Evolutionary conservation across 768 basidiomycete species (phyloP), one percentile per base, ranked within the genome.

Genomic region (Aureoboletus auriporus): DNA sequence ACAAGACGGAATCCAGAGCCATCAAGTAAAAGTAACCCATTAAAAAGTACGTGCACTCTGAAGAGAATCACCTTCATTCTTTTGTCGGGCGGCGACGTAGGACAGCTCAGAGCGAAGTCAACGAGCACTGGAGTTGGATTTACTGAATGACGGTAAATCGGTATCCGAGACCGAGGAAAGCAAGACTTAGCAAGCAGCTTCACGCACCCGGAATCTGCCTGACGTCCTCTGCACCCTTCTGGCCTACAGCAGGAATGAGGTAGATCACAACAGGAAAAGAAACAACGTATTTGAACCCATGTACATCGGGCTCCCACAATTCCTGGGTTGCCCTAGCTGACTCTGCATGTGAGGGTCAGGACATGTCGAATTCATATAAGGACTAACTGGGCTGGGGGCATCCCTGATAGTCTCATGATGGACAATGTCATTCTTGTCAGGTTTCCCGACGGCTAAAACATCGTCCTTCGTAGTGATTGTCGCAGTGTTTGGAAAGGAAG

Each of bases 401-500:
- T 54, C 77, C 77, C 50, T 57, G 30, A 82, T 70, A 6, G 49
- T 58, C 45, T 75, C 51, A n/a, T n/a, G n/a, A 14, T 69, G 65
- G 2, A 71, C 29, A 14, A 59, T 59, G 5, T 80, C 79, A 20
- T 74, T 52, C 37, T 50, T 60, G 50, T 78, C 78, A 5, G 80
- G 79, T n/a, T 58, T 65, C 14, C 63, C 65, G 4, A 83, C 59
- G 0, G 82, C 82, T 12, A 83, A 47, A 2, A 78, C 55, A 46
- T 82, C 80, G 46, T 84, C 80, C 39, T 74, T 71, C 35, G 66
- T 68, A 0, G 80, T 77, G 4, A 73, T 62, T 5, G 80, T 66
- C 12, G 70, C 46, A 0, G 73, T 73, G n/a, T 51, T 57, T 4
- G 74, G 66, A 2, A 84, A 73, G 0, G 82, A 80, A 0, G 80